These are phyloP conservation scores for Eucalyptus curtisii DNA, from an alignment of 345 rosid species.

Conservation along the genomic window DNA sequence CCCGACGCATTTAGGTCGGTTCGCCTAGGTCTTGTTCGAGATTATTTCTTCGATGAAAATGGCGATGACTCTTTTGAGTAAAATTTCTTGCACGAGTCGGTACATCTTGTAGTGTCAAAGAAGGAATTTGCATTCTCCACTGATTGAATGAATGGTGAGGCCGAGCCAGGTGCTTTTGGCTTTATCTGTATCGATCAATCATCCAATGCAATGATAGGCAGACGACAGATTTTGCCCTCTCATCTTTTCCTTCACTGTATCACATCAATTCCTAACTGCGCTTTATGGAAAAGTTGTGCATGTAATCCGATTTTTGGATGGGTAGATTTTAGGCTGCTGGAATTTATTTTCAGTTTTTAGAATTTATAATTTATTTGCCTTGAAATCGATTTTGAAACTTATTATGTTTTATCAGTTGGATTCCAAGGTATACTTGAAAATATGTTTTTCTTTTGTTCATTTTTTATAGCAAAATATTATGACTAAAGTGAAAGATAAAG, in stretches of 20 bases:
- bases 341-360: too few species aligned
- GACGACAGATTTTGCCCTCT: neutral
- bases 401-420: rapidly evolving
- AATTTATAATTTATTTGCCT: too few species aligned
- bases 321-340: too few species aligned
- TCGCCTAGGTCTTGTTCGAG: neutral
- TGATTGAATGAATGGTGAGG: neutral
- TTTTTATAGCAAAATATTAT: too few species aligned
- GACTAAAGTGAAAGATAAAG: neutral
- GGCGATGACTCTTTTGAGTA: neutral
- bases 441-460: neutral
- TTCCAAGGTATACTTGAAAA: neutral
- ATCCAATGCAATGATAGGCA: neutral
- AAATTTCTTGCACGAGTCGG: neutral
- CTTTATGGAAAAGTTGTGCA: neutral
- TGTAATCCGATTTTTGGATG: too few species aligned
- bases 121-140: neutral
- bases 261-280: neutral
- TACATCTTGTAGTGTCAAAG: neutral
- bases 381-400: neutral
- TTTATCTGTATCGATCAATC: neutral
- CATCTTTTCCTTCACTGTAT: too few species aligned
- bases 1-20: neutral
- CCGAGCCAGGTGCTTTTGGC: neutral
- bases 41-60: neutral